These are phyloP conservation scores for Yamadazyma mexicana DNA, from an alignment of 1,139 yeast genomes.

Conservation along the genomic window DNA sequence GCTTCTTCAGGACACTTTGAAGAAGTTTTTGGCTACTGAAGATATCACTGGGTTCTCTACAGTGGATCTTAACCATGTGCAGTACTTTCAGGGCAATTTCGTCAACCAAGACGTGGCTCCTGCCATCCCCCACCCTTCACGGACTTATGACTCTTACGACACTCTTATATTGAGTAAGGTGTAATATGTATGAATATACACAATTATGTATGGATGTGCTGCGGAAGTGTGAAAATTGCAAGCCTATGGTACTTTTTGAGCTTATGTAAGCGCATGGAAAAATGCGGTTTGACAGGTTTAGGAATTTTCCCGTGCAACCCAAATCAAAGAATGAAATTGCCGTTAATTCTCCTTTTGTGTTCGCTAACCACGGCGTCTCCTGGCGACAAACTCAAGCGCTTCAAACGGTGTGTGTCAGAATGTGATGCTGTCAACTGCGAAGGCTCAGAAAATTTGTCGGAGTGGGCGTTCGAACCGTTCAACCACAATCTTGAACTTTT, in stretches of 20 bases:
- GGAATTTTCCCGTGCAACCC: neutral
- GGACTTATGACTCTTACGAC: conserved; percentile 9
- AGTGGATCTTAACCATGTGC: neutral
- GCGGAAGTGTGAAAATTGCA: too few species aligned
- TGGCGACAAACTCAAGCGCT: conserved; percentile 77
- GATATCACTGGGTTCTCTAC: neutral
- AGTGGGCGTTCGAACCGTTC: conserved; percentile 27
- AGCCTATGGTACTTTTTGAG: too few species aligned
- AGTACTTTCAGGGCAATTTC: conserved; percentile 22
- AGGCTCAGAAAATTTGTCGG: conserved; percentile 1
- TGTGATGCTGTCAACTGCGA: conserved; percentile 46
- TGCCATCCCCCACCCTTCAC: neutral
- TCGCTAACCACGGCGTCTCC: conserved; percentile 48
- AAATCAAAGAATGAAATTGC: conserved; percentile 4
- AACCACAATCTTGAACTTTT: conserved; percentile 46
- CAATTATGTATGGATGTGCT: too few species aligned
- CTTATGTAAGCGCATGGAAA: too few species aligned
- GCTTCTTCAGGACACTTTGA: neutral
- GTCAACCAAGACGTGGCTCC: conserved; percentile 21
- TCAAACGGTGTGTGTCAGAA: conserved; percentile 60
- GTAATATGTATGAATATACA: neutral
- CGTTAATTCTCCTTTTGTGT: conserved; percentile 2
- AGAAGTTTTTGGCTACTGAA: neutral
- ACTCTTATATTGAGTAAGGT: conserved; percentile 7
- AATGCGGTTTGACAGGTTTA: too few species aligned